A percentile compares a stretch with the other conserved stretches of the same genome.
Conservation (phyloP, 2,329 filamentous ascomycete species). For the Mycosphaerella sp. region DNA sequence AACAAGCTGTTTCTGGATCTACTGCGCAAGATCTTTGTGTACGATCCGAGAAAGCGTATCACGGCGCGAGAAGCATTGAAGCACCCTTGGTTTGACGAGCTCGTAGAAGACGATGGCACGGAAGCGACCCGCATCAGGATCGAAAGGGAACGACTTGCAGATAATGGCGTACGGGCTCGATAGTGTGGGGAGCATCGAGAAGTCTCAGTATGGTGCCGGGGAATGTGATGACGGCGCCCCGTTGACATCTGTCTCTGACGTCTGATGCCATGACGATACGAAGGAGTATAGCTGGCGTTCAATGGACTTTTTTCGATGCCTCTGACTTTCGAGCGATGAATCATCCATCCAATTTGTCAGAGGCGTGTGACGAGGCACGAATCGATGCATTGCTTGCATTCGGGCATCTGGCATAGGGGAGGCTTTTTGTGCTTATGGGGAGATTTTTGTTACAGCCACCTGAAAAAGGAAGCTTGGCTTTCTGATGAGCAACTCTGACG, state of each 20-base stretch:
- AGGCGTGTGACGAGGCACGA: not conserved
- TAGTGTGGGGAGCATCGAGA: not conserved
- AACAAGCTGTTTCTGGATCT: constrained; percentile 59
- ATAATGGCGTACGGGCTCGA: constrained; percentile 15
- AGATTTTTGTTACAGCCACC: constrained; percentile 6
- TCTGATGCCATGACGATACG: constrained; percentile 2
- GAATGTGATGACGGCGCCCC: not conserved
- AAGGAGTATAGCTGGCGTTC: constrained; percentile 7
- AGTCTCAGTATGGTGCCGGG: not conserved
- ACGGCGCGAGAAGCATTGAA: constrained; percentile 59
- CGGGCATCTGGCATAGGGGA: constrained; percentile 9
- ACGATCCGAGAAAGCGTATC: constrained; percentile 59
- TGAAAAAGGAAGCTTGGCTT: constrained; percentile 3
- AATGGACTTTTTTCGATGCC: not conserved
- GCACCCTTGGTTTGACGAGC: constrained; percentile 61
- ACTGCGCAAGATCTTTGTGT: constrained; percentile 57
- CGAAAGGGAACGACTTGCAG: constrained; percentile 26
- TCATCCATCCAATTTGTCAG: not conserved
- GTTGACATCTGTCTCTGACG: not conserved
- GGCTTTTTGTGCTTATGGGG: constrained; percentile 4
- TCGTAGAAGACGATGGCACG: constrained; percentile 58
- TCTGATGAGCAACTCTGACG: not conserved
- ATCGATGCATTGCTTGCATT: constrained; percentile 10
- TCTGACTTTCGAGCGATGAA: not conserved
- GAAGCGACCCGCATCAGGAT: constrained; percentile 53